Base-by-base conservation (phyloP, 139 green algal species). In the Coccomyxa sp. region DNA sequence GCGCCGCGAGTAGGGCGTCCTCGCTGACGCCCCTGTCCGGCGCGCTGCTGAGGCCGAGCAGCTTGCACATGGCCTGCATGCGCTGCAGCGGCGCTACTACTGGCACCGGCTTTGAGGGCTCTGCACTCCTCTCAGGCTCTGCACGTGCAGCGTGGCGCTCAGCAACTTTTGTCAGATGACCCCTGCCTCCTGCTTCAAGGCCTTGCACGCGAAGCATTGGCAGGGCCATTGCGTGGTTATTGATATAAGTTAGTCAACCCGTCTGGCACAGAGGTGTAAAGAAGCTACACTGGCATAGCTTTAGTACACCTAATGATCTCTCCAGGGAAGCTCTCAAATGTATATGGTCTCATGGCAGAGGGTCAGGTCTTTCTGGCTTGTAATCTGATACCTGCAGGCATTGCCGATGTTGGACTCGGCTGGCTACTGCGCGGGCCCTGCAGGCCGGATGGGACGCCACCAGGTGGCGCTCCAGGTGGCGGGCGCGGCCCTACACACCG, bases 41-140 rank as follows among this genome's bases (percentile, higher is more conserved):
- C 24, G 64, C 64, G 64, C n/a, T 36, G 64, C 64, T 71, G 64
- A 36, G 29, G 64, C 64, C 64, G 24, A 71, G 64, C 64, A 71
- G 64, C 64, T 37, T 36, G 64, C 64, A 71, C 64, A 38, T 34
- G 29, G 64, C 64, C 18, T 29, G 64, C 64, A 34, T 10, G 29
- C 64, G 64, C 64, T 71, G 24, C 12, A 34, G 24, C 27, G 64
- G 24, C 1, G 64, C 24, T 1, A 71, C 64, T 37, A 18, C 64
- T 36, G 64, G 29, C 29, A 29, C 64, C n/a, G n/a, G n/a, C n/a
- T n/a, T n/a, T n/a, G n/a, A n/a, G 12, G 44, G 14, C 16, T 12
- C 44, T 58, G 44, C 44, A 58, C 16, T 58, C 16, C 12, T 16
- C 14, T 58, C 44, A 29, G 44, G 14, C 12, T 58, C 12, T 29